Percentiles rank a stretch among this genome's conserved stretches.
Conservation (phyloP, 1,139 yeast species). For the Yamadazyma trypodendri region DNA sequence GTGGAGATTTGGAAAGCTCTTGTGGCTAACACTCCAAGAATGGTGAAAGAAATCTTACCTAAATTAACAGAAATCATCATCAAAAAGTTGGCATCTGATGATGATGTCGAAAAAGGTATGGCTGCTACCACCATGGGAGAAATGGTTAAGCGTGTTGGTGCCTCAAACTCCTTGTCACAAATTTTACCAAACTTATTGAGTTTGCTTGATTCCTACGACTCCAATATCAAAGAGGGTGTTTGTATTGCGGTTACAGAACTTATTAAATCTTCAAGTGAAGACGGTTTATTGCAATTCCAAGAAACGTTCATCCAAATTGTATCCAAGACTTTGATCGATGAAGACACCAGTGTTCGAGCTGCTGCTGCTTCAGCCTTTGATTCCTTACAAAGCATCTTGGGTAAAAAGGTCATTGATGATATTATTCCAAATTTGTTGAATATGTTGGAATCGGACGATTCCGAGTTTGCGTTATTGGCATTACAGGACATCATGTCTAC, state of each 20-base stretch:
- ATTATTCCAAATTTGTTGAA: conserved; percentile 80
- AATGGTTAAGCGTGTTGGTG: conserved; percentile 91
- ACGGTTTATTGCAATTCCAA: conserved; percentile 65
- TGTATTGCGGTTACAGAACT: conserved; percentile 91
- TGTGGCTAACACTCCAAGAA: conserved; percentile 93
- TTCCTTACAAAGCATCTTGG: conserved; percentile 75
- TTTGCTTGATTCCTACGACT: conserved; percentile 61
- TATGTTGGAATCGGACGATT: conserved; percentile 61
- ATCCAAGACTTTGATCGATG: conserved; percentile 76
- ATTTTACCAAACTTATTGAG: conserved; percentile 81
- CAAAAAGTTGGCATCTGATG: conserved; percentile 76
- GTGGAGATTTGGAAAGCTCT: conserved; percentile 96
- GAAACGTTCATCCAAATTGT: conserved; percentile 70
- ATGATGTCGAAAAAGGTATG: conserved; percentile 75
- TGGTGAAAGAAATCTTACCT: conserved; percentile 91
- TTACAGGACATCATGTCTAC: conserved; percentile 90
- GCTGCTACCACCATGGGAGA: conserved; percentile 97
- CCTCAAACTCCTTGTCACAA: conserved; percentile 72
- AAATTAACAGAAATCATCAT: conserved; percentile 79
- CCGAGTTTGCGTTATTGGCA: conserved; percentile 78
- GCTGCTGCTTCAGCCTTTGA: conserved; percentile 94
- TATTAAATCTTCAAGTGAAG: conserved; percentile 68
- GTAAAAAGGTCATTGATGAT: conserved; percentile 84
- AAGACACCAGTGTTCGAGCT: conserved; percentile 71
- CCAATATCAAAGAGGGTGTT: conserved; percentile 89